These are phyloP conservation scores for Aspergillus panamensis DNA, from an alignment of 495 filamentous ascomycete species.

Conservation along the genomic window DNA sequence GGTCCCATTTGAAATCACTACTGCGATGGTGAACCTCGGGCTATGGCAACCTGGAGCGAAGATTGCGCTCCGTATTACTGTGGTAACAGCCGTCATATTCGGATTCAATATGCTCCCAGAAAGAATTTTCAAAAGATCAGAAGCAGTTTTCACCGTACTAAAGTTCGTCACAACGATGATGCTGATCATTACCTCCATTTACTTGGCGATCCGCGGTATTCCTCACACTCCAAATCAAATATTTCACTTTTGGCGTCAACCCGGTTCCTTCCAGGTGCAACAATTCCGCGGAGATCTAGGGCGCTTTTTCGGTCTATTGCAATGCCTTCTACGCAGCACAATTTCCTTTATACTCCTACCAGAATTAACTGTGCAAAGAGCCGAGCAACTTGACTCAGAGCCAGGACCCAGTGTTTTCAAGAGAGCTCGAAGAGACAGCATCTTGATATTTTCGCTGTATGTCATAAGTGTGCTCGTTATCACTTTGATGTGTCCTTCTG, in stretches of 20 bases:
- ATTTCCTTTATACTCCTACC: constrained; percentile 55
- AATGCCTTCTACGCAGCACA: constrained; percentile 55
- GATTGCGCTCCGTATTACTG: constrained; percentile 64
- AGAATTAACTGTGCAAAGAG: constrained; percentile 52
- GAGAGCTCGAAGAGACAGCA: constrained; percentile 20
- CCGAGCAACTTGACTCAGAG: constrained; percentile 41
- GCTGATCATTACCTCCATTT: constrained; percentile 63
- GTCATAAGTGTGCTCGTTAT: constrained; percentile 56
- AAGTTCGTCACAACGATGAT: constrained; percentile 77
- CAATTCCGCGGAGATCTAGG: constrained; percentile 59
- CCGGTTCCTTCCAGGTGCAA: constrained; percentile 66
- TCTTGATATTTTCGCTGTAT: constrained; percentile 54
- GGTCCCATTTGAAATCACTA: constrained; percentile 70
- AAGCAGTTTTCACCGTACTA: constrained; percentile 71
- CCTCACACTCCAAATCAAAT: constrained; percentile 62
- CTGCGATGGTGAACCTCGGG: constrained; percentile 76
- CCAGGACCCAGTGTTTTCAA: constrained; percentile 30
- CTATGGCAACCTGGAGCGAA: constrained; percentile 64
- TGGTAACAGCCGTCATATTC: constrained; percentile 68
- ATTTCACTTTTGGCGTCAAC: constrained; percentile 72
- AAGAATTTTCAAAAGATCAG: constrained; percentile 72
- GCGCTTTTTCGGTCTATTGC: constrained; percentile 65
- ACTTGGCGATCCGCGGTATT: constrained; percentile 66
- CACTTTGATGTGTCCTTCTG: constrained; percentile 52
- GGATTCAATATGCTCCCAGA: constrained; percentile 77